These are phyloP conservation scores for Xylaria sp. DNA, from an alignment of 2,329 filamentous ascomycete species.

Conservation along the genomic window DNA sequence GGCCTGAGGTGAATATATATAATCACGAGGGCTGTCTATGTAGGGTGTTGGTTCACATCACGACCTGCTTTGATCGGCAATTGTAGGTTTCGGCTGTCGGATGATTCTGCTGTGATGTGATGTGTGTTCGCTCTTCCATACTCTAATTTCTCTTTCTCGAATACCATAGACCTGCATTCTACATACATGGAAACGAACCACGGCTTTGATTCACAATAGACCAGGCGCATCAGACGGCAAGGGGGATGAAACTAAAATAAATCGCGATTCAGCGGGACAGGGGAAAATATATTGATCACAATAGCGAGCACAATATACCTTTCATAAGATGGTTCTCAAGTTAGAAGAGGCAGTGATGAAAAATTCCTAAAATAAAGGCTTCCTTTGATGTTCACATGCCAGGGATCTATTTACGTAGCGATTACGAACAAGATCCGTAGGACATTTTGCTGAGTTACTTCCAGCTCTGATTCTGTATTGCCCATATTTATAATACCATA, in stretches of 20 bases:
- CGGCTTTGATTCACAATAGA: slow-evolving; percentile 24
- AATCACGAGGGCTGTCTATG: slow-evolving; percentile 3
- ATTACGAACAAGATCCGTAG: not conserved
- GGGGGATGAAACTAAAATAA: not conserved
- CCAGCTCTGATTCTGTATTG: not conserved
- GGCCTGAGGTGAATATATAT: not conserved
- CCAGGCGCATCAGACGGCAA: slow-evolving; percentile 11
- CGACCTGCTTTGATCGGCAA: slow-evolving; percentile 3
- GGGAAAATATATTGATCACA: not conserved
- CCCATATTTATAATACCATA: not conserved
- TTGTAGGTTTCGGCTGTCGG: not conserved
- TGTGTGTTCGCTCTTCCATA: not conserved
- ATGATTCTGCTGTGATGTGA: not conserved
- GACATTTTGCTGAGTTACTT: slow-evolving; percentile 10
- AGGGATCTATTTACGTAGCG: not conserved
- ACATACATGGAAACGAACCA: slow-evolving; percentile 25
- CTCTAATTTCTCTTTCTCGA: not conserved
- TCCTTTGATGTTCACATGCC: not conserved
- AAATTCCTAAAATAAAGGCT: not conserved
- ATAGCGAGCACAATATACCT: slow-evolving; percentile 3
- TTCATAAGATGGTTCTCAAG: not conserved
- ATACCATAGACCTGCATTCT: slow-evolving; percentile 36
- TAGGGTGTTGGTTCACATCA: not conserved
- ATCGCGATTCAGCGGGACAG: not conserved
- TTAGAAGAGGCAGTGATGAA: not conserved